Evolutionary conservation across 306 rosid genomes (phyloP).

Genomic region (Medicago arabica): DNA sequence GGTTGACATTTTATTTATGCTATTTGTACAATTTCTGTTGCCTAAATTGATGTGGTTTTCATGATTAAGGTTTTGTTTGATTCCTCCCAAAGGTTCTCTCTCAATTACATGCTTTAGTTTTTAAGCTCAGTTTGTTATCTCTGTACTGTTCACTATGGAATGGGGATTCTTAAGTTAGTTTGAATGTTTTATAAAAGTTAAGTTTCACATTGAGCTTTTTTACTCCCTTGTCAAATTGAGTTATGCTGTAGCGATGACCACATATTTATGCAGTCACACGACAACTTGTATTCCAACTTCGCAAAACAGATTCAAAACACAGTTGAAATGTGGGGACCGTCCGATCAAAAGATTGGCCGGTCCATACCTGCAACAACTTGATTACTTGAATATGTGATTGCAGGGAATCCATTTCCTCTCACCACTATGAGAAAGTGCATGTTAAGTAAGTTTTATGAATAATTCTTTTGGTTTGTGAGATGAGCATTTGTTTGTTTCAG

Average conservation of each 20-base stretch:
- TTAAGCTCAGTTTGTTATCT: not conserved
- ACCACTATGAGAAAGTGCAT: not conserved
- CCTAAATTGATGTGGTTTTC: not conserved
- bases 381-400: not conserved
- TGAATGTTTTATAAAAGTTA: not conserved
- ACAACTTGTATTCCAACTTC: not conserved
- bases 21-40: conserved; percentile 36
- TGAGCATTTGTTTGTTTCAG: not conserved
- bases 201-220: not conserved
- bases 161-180: not conserved
- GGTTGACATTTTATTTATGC: conserved; percentile 43
- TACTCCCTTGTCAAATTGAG: not conserved
- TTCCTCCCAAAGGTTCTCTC: conserved; percentile 35
- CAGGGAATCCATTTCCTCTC: not conserved
- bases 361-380: not conserved
- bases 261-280: not conserved
- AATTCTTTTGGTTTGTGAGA: not conserved
- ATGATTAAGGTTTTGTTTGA: conserved; percentile 12
- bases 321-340: not conserved
- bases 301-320: not conserved
- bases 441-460: conserved; percentile 7
- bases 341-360: not conserved
- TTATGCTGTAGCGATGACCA: not conserved
- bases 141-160: not conserved
- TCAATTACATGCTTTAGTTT: not conserved